Conservation (phyloP, 164 flowering plant species). For the Platanus orientalis region DNA sequence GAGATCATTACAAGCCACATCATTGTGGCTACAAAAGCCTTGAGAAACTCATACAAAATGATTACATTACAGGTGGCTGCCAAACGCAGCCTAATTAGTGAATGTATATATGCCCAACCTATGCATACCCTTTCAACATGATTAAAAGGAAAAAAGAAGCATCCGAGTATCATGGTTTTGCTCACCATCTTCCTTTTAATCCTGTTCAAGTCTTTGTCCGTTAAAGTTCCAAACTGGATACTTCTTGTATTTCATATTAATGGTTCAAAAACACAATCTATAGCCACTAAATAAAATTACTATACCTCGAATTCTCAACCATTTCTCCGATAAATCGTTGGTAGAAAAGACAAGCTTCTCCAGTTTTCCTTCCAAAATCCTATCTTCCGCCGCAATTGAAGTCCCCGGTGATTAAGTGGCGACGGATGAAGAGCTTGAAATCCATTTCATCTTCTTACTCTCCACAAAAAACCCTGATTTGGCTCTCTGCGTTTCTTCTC, state of each 20-base stretch:
- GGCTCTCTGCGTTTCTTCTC: slow-evolving; percentile 1
- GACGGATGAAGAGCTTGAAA: slow-evolving; percentile 18
- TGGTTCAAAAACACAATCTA: too few species aligned
- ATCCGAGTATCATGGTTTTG: neutral
- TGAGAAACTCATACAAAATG: too few species aligned
- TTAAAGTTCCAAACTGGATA: slow-evolving; percentile 81
- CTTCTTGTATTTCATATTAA: too few species aligned
- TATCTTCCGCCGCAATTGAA: too few species aligned
- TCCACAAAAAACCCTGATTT: slow-evolving; percentile 13
- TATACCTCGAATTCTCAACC: slow-evolving; percentile 75
- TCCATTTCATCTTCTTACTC: neutral
- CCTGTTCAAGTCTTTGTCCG: slow-evolving; percentile 82
- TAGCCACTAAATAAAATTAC: too few species aligned
- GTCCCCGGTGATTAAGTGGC: slow-evolving; percentile 31
- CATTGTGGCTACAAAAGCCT: too few species aligned
- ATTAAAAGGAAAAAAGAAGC: too few species aligned
- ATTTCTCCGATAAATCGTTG: slow-evolving; percentile 61
- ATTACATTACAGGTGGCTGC: too few species aligned
- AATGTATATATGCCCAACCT: slow-evolving; percentile 42
- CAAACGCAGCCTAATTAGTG: too few species aligned
- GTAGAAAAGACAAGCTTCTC: slow-evolving; percentile 68
- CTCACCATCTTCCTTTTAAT: slow-evolving; percentile 98
- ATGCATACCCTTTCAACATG: too few species aligned
- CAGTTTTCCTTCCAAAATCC: too few species aligned
- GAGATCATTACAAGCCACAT: too few species aligned